Percentiles rank a stretch among this genome's conserved stretches.
Evolutionary conservation across 441 rosid species (phyloP).

Genomic region (Populus hybrid): DNA sequence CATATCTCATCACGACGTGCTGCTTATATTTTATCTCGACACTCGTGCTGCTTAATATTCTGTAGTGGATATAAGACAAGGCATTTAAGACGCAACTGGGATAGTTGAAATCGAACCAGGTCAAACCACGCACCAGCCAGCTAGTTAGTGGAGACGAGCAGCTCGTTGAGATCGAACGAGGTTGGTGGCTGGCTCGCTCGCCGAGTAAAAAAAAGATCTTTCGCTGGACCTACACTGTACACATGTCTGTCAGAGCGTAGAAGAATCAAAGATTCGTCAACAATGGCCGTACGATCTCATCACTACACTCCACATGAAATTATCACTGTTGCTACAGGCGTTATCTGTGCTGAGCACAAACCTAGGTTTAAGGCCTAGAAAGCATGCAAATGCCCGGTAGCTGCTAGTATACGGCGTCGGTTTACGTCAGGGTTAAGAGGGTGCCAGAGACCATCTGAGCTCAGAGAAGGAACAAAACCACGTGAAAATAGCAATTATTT

Average conservation of each 20-base stretch:
- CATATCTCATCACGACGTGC: too few relatives aligned
- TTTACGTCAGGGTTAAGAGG: neutral
- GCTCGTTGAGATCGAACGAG: too few relatives aligned
- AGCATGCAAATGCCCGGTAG: neutral
- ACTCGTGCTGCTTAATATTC: too few relatives aligned
- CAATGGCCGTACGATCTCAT: neutral
- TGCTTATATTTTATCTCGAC: too few relatives aligned
- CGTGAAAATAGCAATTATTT: neutral
- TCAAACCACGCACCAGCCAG: neutral
- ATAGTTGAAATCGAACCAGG: neutral
- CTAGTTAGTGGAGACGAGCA: neutral
- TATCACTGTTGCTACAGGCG: neutral
- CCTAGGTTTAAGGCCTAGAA: neutral
- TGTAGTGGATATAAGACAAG: neutral
- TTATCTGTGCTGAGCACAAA: neutral
- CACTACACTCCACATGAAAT: neutral
- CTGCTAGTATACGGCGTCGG: neutral
- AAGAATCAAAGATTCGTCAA: neutral
- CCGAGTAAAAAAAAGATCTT: neutral
- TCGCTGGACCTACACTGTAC: neutral
- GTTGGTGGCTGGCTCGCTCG: neutral
- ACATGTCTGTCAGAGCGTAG: neutral
- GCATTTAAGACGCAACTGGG: neutral
- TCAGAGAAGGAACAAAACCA: slow-evolving; percentile 2
- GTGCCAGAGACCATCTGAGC: neutral